These are phyloP conservation scores for Chlorella sp. DNA, from an alignment of 139 green algal species.

Conservation along the genomic window DNA sequence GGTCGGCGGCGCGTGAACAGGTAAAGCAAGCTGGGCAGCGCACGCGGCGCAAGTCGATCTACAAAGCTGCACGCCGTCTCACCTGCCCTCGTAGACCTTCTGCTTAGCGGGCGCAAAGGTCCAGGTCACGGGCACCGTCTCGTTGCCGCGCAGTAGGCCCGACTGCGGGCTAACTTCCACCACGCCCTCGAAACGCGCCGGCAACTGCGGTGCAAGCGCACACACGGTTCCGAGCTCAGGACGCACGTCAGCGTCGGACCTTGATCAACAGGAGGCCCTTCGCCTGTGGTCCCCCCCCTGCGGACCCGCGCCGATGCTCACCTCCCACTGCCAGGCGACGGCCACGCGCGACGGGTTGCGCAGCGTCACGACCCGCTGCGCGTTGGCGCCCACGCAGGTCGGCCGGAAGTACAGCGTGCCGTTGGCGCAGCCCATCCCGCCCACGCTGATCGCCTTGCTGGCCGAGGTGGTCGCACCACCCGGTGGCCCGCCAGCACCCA, in stretches of 20 bases:
- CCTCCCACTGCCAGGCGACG: slow-evolving; percentile 27
- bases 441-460: background rate
- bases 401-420: slow-evolving; percentile 48
- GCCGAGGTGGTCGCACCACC: background rate
- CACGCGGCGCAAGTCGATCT: too few relatives aligned
- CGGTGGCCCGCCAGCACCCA: background rate
- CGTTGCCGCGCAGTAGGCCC: slow-evolving; percentile 49
- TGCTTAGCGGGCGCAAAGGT: slow-evolving; percentile 42
- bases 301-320: too few relatives aligned
- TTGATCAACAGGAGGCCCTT: too few relatives aligned
- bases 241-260: too few relatives aligned
- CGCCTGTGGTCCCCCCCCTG: too few relatives aligned
- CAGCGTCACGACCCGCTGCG: slow-evolving; percentile 37
- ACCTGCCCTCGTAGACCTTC: slow-evolving; percentile 27
- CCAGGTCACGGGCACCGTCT: slow-evolving; percentile 37
- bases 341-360: slow-evolving; percentile 50
- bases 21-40: too few relatives aligned
- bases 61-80: too few relatives aligned
- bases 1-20: too few relatives aligned
- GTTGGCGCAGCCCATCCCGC: background rate
- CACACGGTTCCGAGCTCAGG: background rate
- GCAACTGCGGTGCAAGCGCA: slow-evolving; percentile 35
- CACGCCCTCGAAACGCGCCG: slow-evolving; percentile 22
- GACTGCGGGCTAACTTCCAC: slow-evolving; percentile 31
- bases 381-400: slow-evolving; percentile 62